Evolutionary conservation across 257 asterid genomes (phyloP), one percentile per base, ranked within the genome.

Genomic region (Thymus mandschuricus): DNA sequence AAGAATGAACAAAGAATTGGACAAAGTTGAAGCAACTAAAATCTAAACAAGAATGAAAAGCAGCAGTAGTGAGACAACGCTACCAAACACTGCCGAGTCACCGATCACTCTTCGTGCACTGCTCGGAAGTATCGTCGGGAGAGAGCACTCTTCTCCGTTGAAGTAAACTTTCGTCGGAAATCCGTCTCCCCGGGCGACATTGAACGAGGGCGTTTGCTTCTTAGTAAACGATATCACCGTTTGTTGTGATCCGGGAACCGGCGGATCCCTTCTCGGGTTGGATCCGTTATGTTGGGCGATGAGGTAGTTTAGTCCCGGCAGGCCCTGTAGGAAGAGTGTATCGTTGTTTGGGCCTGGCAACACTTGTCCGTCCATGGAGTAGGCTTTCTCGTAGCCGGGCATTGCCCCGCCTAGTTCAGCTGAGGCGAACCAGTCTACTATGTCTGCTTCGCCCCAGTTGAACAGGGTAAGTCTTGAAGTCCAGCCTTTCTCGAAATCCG

Each of bases 111-210:
- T 72, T 21, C 3, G 56, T 6, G 68, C 82, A 29, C 28, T 51
- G 61, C 88, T 79, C 12, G 94, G 96, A 77, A 90, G 81, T 40
- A 76, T 68, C 4, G 81, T 54, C 3, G 97, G 97, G 67, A 88
- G 68, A 5, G 97, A 84, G 28, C 97, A 90, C 72, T 88, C 94
- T 56, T 86, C 92, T 3, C 97, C 97, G 27, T 88, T 90, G 79
- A 90, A 90, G 84, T 71, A 88, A 62, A 90, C 88, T 46, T 82
- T 88, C 4, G 83, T 86, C 0, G 97, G 97, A 75, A 85, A 90
- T 41, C 96, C 96, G 61, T 90, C 96, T 1, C 86, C 85, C 0
- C 64, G 75, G 1, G 70, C 84, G 63, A 90, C 86, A 0, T 75
- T 29, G 3, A 90, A 80, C n/a, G 79, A 86, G 6, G 85, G 87